Evolutionary conservation across 345 rosid genomes (phyloP).

Genomic region (Citrus glauca): DNA sequence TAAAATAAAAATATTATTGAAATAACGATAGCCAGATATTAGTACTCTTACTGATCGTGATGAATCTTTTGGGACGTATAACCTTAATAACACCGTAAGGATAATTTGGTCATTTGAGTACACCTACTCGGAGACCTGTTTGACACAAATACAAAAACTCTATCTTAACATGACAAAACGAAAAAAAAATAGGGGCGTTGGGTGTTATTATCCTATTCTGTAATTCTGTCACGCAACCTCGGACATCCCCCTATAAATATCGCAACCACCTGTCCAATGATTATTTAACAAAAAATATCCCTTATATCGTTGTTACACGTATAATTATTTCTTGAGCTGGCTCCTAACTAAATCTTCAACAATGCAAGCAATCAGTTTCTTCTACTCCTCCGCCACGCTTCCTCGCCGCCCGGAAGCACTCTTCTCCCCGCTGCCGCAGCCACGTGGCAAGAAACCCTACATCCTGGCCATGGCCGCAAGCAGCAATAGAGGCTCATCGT

Average conservation of each 20-base stretch:
- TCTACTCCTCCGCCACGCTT: neutral
- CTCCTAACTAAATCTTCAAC: neutral
- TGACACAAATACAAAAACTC: neutral
- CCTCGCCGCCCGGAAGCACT: neutral
- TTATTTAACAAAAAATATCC: neutral
- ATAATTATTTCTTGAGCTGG: neutral
- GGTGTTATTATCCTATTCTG: neutral
- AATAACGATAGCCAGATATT: too few relatives aligned
- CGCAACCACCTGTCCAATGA: neutral
- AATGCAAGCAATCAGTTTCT: neutral
- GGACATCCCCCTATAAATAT: neutral
- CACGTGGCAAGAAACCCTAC: neutral
- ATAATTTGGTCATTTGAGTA: too few relatives aligned
- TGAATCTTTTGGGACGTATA: too few relatives aligned
- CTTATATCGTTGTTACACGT: neutral
- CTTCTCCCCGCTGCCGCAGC: neutral
- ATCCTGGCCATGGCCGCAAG: neutral
- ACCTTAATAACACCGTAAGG: too few relatives aligned
- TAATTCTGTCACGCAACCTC: neutral
- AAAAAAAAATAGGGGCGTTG: neutral
- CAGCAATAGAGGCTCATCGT: neutral
- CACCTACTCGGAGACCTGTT: rapidly evolving
- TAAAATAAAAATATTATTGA: too few relatives aligned
- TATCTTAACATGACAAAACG: rapidly evolving
- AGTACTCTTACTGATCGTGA: too few relatives aligned